Conservation (phyloP, 768 basidiomycete genomes). For the Trametopsis cervina region DNA sequence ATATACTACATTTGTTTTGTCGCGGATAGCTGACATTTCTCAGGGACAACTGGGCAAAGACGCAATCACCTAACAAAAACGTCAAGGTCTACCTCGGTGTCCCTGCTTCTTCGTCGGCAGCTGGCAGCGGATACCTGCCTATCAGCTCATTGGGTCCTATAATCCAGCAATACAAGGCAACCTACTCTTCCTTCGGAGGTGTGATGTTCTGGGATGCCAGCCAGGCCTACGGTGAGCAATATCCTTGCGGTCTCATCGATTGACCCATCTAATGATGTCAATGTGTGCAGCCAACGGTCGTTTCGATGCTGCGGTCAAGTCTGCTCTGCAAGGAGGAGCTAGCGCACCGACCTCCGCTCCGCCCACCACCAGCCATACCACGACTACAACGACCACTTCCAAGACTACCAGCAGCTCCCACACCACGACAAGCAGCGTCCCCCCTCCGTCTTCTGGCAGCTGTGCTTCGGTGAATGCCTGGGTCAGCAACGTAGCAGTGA, state of each 20-base stretch:
- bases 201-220: slow-evolving; percentile 39
- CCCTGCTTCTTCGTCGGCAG: slow-evolving; percentile 49
- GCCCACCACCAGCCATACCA: background rate
- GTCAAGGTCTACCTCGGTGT: slow-evolving; percentile 64
- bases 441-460: slow-evolving; percentile 15
- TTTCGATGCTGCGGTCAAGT: slow-evolving; percentile 20
- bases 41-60: slow-evolving; percentile 66
- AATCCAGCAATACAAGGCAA: slow-evolving; percentile 41
- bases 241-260: too few species aligned
- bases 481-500: slow-evolving; percentile 22
- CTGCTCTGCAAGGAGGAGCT: slow-evolving; percentile 13
- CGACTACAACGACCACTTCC: slow-evolving; percentile 9
- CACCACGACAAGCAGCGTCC: slow-evolving; percentile 8
- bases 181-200: slow-evolving; percentile 59
- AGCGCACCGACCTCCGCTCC: slow-evolving; percentile 7
- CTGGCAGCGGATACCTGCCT: slow-evolving; percentile 54
- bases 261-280: background rate
- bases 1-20: background rate
- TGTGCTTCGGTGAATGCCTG: slow-evolving; percentile 22
- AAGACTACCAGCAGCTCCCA: slow-evolving; percentile 10
- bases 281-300: slow-evolving; percentile 17
- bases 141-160: slow-evolving; percentile 40
- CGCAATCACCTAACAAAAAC: slow-evolving; percentile 47
- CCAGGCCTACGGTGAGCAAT: slow-evolving; percentile 18
- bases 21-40: background rate